Evolutionary conservation across 177 flowering plant species (phyloP).

Genomic region (Telopea speciosissima): DNA sequence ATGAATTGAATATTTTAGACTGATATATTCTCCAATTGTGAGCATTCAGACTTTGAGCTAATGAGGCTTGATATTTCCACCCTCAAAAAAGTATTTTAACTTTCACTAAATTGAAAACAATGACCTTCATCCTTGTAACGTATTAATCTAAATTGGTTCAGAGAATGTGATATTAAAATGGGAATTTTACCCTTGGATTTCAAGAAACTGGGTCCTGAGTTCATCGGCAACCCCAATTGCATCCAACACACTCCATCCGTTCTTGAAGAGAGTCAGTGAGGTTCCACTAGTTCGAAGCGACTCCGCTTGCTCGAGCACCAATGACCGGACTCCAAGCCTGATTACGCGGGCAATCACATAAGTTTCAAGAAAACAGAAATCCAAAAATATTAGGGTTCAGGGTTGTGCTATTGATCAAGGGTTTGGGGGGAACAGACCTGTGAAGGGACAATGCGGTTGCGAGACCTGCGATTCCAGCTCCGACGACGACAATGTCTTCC

Average conservation of each 20-base stretch:
- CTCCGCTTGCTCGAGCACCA: slow-evolving; percentile 86
- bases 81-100: no score
- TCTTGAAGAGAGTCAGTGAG: slow-evolving; percentile 84
- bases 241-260: slow-evolving; percentile 89
- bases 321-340: slow-evolving; percentile 69
- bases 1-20: no score
- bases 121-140: neutral
- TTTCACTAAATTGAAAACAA: no score
- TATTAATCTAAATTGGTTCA: neutral
- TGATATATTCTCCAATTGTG: no score
- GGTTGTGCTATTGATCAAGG: neutral
- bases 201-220: slow-evolving; percentile 71
- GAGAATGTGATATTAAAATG: neutral
- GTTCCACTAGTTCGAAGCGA: slow-evolving; percentile 79
- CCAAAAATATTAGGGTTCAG: no score
- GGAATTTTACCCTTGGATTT: slow-evolving; percentile 71
- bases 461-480: slow-evolving; percentile 87
- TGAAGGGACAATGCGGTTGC: slow-evolving; percentile 81
- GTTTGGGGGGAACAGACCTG: slow-evolving; percentile 29
- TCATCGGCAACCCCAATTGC: slow-evolving; percentile 66
- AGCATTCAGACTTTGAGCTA: no score
- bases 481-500: slow-evolving; percentile 64
- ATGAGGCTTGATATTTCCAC: no score
- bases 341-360: neutral
- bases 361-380: neutral